These are phyloP conservation scores for Aurifilum marmelostoma DNA, from an alignment of 2,329 filamentous ascomycete species.

Conservation along the genomic window DNA sequence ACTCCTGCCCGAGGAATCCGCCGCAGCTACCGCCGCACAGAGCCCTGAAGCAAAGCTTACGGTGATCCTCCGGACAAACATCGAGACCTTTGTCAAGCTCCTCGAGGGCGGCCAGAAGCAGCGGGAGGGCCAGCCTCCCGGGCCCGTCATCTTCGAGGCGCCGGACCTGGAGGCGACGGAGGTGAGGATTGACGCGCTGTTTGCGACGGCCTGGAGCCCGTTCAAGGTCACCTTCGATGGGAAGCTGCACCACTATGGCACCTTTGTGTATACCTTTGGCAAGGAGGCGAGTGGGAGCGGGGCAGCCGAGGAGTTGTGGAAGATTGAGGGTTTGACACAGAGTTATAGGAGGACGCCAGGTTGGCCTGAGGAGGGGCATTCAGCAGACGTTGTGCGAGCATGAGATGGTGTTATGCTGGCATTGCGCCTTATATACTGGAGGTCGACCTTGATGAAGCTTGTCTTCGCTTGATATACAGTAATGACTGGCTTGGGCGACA, in stretches of 20 bases:
- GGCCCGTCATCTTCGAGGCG: conserved; percentile 21
- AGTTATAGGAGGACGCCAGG: conserved; percentile 26
- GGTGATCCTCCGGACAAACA: conserved; percentile 22
- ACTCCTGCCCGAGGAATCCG: neutral
- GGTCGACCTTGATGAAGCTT: neutral
- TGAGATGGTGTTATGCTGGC: neutral
- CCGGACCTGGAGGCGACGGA: conserved; percentile 23
- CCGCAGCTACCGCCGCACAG: neutral
- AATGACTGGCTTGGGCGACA: no score
- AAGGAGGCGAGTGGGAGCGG: conserved; percentile 14
- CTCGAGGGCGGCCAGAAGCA: conserved; percentile 22
- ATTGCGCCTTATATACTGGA: neutral
- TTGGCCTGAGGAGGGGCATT: conserved; percentile 20
- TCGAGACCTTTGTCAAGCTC: conserved; percentile 25
- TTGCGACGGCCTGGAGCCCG: conserved; percentile 24
- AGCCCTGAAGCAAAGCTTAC: conserved; percentile 16
- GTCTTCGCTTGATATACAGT: neutral
- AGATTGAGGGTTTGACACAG: conserved; percentile 25
- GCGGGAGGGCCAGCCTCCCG: conserved; percentile 17
- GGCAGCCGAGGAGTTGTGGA: conserved; percentile 14
- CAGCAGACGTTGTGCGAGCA: neutral
- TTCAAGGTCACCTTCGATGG: conserved; percentile 25
- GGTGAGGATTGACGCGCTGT: conserved; percentile 22
- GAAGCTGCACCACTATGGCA: conserved; percentile 27
- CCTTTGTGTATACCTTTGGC: conserved; percentile 25